Evolutionary conservation across 495 filamentous ascomycete genomes (phyloP).

Genomic region (Chaetomium fimeti): DNA sequence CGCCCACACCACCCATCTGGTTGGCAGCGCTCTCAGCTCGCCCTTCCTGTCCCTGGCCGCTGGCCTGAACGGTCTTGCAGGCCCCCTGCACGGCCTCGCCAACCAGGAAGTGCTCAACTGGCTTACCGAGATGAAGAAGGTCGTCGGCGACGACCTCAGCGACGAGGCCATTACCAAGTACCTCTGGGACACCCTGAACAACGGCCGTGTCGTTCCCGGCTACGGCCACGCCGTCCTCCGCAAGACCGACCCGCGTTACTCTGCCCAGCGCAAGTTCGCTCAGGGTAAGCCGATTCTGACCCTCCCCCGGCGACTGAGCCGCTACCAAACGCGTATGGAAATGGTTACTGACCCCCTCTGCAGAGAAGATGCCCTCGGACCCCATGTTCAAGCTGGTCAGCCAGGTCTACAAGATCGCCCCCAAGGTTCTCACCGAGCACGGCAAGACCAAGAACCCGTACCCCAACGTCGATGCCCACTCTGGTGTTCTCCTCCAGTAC

Average conservation of each 20-base stretch:
- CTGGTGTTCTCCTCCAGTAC: conserved; percentile 97
- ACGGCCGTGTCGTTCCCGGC: conserved; percentile 92
- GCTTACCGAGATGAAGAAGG: conserved; percentile 98
- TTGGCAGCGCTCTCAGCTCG: conserved; percentile 94
- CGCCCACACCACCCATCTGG: conserved; percentile 97
- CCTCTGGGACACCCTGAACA: conserved; percentile 94
- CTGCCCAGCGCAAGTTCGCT: conserved; percentile 94
- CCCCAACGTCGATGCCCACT: conserved; percentile 63
- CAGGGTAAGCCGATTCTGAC: conserved; percentile 54
- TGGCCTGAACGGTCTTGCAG: conserved; percentile 95
- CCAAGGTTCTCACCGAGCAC: conserved; percentile 95
- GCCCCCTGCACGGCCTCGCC: conserved; percentile 96
- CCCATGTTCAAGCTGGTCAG: conserved; percentile 99
- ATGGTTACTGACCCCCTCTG: conserved; percentile 19
- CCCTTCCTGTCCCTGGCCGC: conserved; percentile 94
- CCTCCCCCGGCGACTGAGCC: neutral
- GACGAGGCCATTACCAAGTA: conserved; percentile 96
- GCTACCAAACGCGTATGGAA: neutral
- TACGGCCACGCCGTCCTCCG: conserved; percentile 98
- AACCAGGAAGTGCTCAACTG: conserved; percentile 99
- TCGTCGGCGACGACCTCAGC: conserved; percentile 87
- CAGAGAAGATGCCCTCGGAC: conserved; percentile 78
- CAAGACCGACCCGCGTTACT: conserved; percentile 98
- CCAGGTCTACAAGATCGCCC: conserved; percentile 99
- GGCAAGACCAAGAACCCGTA: conserved; percentile 93